A percentile compares a stretch with the other conserved stretches of the same genome.
Conservation (phyloP, 306 rosid species). For the Castanea mollissima region DNA sequence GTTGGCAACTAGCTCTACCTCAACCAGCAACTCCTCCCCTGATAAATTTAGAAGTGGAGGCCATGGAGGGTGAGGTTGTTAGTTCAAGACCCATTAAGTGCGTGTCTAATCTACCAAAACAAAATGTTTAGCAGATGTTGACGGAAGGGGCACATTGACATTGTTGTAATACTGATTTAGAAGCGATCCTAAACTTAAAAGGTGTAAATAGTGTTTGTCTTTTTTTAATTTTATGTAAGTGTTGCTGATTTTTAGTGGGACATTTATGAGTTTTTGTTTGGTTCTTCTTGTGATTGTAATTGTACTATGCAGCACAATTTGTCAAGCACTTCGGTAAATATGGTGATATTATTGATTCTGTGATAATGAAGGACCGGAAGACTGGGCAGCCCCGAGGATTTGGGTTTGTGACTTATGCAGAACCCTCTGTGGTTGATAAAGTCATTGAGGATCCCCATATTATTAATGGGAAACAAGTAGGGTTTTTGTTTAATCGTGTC, state of each 20-base stretch:
- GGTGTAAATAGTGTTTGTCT: too few species aligned
- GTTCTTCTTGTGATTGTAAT: slow-evolving; percentile 9
- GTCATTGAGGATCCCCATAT: slow-evolving; percentile 79
- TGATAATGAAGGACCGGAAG: slow-evolving; percentile 91
- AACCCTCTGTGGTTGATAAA: slow-evolving; percentile 82
- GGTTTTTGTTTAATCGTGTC: slow-evolving; percentile 20
- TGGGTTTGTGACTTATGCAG: slow-evolving; percentile 86
- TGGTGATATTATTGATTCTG: slow-evolving; percentile 86
- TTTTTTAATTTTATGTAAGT: too few species aligned
- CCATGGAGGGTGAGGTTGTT: too few species aligned
- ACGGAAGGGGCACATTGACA: too few species aligned
- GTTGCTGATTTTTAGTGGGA: not conserved
- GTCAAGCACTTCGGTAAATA: slow-evolving; percentile 80
- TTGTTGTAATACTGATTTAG: too few species aligned
- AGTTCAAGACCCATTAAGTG: too few species aligned
- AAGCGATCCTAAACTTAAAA: too few species aligned
- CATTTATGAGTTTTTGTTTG: not conserved
- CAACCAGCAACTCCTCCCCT: too few species aligned
- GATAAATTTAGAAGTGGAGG: too few species aligned
- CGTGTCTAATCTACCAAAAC: too few species aligned
- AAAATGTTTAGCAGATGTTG: too few species aligned
- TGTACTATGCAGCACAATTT: slow-evolving; percentile 67
- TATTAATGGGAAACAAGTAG: slow-evolving; percentile 82
- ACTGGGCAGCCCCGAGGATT: slow-evolving; percentile 95
- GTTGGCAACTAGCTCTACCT: too few species aligned